Percentiles rank a stretch among this genome's conserved stretches.
Evolutionary conservation across 108 stramenopile species (phyloP).

Genomic region (Chaetoceros muelleri): DNA sequence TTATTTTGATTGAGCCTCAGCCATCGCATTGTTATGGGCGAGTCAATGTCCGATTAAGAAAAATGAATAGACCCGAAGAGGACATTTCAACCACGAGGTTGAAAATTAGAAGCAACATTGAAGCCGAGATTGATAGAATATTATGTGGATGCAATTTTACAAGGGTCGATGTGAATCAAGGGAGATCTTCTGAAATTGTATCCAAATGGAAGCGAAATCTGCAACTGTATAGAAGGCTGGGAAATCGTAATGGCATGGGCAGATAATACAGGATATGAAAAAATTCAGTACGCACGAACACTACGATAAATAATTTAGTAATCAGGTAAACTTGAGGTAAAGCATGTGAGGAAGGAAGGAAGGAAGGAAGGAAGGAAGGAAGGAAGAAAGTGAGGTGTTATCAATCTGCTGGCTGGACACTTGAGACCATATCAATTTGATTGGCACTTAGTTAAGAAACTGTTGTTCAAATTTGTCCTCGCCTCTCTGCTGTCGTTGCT

Average conservation of each 20-base stretch:
- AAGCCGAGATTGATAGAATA: constrained; percentile 30
- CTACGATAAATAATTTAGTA: no score
- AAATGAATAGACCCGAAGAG: constrained; percentile 33
- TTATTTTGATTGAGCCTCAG: constrained; percentile 43
- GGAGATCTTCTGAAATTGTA: neutral
- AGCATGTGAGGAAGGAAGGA: no score
- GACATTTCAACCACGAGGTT: constrained; percentile 25
- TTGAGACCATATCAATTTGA: no score
- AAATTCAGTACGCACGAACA: no score
- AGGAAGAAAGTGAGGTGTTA: no score
- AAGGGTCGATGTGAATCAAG: constrained; percentile 11
- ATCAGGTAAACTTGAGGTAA: no score
- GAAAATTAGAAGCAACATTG: constrained; percentile 26
- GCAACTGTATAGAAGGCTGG: constrained; percentile 2
- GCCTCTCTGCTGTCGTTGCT: no score
- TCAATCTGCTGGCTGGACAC: no score
- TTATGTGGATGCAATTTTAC: constrained; percentile 19
- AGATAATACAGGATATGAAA: no score
- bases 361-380: no score
- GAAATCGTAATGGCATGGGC: neutral
- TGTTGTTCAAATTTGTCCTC: no score
- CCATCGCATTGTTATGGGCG: constrained; percentile 36
- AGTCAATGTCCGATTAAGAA: constrained; percentile 31
- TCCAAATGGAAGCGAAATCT: constrained; percentile 9
- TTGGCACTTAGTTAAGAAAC: no score